Conservation (phyloP, 768 basidiomycete species). For the Daedaleopsis sinensis region DNA sequence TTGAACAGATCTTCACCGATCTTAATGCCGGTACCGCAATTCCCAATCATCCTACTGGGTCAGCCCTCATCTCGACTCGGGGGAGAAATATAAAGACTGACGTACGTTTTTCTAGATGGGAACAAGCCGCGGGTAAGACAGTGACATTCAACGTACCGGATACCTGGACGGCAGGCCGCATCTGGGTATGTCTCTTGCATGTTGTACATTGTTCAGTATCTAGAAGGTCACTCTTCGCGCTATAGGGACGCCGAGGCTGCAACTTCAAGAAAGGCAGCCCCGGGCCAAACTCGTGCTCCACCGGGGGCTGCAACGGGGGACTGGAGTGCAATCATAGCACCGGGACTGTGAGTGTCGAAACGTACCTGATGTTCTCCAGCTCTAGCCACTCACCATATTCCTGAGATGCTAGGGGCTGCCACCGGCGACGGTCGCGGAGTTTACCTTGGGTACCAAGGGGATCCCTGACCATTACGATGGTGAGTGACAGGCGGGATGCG, state of each 20-base stretch:
- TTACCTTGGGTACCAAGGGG: constrained; percentile 32
- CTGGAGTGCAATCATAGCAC: constrained; percentile 37
- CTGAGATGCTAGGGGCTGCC: constrained; percentile 37
- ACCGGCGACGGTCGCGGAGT: constrained; percentile 39
- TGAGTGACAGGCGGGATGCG: no score
- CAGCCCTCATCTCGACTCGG: no score
- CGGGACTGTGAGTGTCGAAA: constrained; percentile 41
- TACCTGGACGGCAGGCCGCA: constrained; percentile 40
- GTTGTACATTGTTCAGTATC: no score
- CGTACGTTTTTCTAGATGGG: constrained; percentile 23
- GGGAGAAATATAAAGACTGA: not conserved
- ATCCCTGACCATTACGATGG: constrained; percentile 36
- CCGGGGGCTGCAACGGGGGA: constrained; percentile 44
- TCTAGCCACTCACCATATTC: no score
- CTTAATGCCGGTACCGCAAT: constrained; percentile 33
- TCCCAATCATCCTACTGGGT: constrained; percentile 34
- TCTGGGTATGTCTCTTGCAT: constrained; percentile 36
- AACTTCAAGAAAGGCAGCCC: constrained; percentile 36
- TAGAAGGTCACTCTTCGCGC: constrained; percentile 16
- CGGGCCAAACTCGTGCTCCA: constrained; percentile 35
- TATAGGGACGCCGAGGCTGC: constrained; percentile 30
- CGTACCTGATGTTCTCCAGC: no score
- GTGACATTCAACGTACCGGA: constrained; percentile 38
- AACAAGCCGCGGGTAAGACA: constrained; percentile 24
- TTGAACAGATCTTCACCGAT: constrained; percentile 38